Evolutionary conservation across 306 rosid species (phyloP).

Genomic region (Dalbergia cochinchinensis): DNA sequence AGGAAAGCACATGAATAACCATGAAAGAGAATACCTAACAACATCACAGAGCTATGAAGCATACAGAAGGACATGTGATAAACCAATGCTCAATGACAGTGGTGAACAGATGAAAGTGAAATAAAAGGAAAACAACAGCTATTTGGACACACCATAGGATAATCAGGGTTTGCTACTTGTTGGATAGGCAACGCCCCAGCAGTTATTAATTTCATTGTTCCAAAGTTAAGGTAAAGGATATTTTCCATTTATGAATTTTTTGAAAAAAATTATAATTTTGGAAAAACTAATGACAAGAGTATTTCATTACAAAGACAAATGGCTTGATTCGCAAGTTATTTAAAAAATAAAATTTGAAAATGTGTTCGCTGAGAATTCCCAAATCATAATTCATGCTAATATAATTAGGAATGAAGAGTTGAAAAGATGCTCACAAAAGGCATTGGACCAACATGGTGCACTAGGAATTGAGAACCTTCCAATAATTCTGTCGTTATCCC

Average conservation of each 20-base stretch:
- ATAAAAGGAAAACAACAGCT: slow-evolving; percentile 2
- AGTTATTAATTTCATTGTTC: background rate
- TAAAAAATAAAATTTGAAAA: background rate
- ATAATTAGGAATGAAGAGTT: slow-evolving; percentile 1
- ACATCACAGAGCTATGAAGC: background rate
- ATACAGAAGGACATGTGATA: background rate
- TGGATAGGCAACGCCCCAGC: slow-evolving; percentile 3
- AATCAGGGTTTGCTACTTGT: background rate
- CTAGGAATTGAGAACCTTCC: background rate
- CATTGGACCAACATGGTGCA: background rate
- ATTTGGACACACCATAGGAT: background rate
- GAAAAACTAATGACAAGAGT: background rate
- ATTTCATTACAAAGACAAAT: background rate
- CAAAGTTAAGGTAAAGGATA: background rate
- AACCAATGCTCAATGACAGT: background rate
- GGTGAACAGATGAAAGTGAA: background rate
- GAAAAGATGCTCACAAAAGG: background rate
- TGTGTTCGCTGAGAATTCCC: background rate
- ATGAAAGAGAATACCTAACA: slow-evolving; percentile 15
- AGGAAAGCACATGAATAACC: slow-evolving; percentile 10
- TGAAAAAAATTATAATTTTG: background rate
- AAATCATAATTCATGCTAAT: background rate
- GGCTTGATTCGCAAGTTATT: background rate
- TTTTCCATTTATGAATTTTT: background rate
- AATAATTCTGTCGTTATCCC: background rate